A percentile compares a stretch with the other conserved stretches of the same genome.
Conservation (phyloP, 805 yeast species). For the Wickerhamomyces ciferrii region DNA sequence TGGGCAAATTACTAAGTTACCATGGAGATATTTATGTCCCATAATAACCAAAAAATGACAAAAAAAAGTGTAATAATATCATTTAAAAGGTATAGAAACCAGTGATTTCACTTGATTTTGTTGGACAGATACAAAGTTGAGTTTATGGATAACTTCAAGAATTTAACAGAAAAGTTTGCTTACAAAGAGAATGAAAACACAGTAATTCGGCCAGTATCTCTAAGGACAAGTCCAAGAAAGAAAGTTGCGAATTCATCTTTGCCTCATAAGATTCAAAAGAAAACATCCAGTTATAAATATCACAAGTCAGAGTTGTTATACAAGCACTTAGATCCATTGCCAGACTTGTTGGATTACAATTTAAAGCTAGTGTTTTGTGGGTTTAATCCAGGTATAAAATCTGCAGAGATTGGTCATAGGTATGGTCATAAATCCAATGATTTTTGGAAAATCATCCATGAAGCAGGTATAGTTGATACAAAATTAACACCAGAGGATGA, state of each 20-base stretch:
- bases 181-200: background rate
- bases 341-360: slow-evolving; percentile 14
- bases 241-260: background rate
- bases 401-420: slow-evolving; percentile 58
- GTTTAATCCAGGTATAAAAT: slow-evolving; percentile 64
- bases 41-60: too few relatives aligned
- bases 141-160: background rate
- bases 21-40: background rate
- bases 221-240: background rate
- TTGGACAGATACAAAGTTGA: background rate
- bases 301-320: slow-evolving; percentile 7
- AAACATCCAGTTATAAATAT: slow-evolving; percentile 3
- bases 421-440: slow-evolving; percentile 67
- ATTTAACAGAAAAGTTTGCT: background rate
- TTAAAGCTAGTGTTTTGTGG: slow-evolving; percentile 56
- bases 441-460: slow-evolving; percentile 62
- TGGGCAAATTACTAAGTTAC: background rate
- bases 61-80: too few relatives aligned
- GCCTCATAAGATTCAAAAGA: background rate
- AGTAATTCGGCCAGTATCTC: background rate
- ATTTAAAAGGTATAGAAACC: too few relatives aligned
- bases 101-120: background rate
- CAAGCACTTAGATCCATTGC: slow-evolving; percentile 16
- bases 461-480: slow-evolving; percentile 37
- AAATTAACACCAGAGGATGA: slow-evolving; percentile 32